Evolutionary conservation across 2,329 filamentous ascomycete genomes (phyloP), one percentile per base, ranked within the genome.

Genomic region (Microdochium bolleyi): DNA sequence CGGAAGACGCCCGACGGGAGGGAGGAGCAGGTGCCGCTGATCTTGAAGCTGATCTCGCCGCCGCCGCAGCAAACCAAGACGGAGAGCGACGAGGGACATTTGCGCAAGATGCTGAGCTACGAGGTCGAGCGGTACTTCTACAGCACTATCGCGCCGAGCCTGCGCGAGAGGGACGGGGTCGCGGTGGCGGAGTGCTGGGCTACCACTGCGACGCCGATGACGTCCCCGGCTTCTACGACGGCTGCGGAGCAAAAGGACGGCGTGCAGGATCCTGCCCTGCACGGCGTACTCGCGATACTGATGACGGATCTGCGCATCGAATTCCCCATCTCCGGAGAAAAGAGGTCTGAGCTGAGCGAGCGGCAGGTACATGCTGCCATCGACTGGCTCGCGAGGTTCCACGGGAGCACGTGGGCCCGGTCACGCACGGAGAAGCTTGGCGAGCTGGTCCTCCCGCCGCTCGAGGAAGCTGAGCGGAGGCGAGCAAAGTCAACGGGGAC

Each of bases 121-220:
- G 73, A 83, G 48, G 80, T 85, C 3, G 84, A 88, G 64, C 82
- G 84, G 60, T 77, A 77, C 57, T 88, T 88, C 57, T 88, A 88
- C 62, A 70, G 68, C 1, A 63, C 76, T 2, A 64, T 87, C 11
- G 80, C 79, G 0, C 77, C 80, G 0, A 61, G 61, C 0, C 62
- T 87, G 1, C 61, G 67, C 0, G 46, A 19, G 14, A 24, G n/a
- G 2, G 60, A 65, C 0, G 62, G 68, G 0, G 62, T 79, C 1
- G 70, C 74, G 0, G 74, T 84, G 1, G 78, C 82, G 0, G 65
- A 70, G 21, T 81, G 76, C 34, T 54, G 83, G 2, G 71, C 70
- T 0, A 80, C 70, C 24, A 78, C 70, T 2, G 60, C 64, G 24
- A 57, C 61, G 14, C 60, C 44, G 8, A 11, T 13, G 44, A 24